These are phyloP conservation scores for Ganoderma resinaceum DNA, from an alignment of 1,284 basidiomycete genomes.

Conservation along the genomic window DNA sequence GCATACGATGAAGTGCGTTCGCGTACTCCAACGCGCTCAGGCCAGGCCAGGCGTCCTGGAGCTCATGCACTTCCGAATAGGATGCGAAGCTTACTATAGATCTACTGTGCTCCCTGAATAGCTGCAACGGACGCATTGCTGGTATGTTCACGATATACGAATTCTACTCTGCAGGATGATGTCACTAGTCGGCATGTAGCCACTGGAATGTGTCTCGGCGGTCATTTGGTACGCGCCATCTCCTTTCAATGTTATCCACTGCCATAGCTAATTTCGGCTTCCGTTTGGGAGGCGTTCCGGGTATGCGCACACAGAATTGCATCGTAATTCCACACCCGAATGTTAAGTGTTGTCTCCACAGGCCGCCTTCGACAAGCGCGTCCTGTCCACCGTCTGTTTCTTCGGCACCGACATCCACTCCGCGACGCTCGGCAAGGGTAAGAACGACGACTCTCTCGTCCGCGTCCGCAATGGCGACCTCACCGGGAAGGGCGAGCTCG, in stretches of 20 bases:
- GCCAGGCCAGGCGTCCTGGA: neutral
- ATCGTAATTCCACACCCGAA: neutral
- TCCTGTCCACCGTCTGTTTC: slow-evolving; percentile 89
- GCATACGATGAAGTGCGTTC: slow-evolving; percentile 82
- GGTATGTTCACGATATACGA: slow-evolving; percentile 50
- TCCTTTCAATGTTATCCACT: neutral
- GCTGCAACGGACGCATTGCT: slow-evolving; percentile 91
- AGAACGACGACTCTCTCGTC: slow-evolving; percentile 79
- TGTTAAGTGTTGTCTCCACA: slow-evolving; percentile 37
- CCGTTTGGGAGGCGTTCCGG: slow-evolving; percentile 56
- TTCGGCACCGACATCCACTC: slow-evolving; percentile 92
- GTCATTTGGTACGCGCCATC: slow-evolving; percentile 69
- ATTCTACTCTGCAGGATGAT: neutral
- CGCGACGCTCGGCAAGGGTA: slow-evolving; percentile 86
- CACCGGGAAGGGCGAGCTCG: slow-evolving; percentile 80
- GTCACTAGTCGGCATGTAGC: slow-evolving; percentile 49
- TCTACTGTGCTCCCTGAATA: slow-evolving; percentile 72
- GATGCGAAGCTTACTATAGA: slow-evolving; percentile 82
- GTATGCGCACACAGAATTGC: slow-evolving; percentile 41
- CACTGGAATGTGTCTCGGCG: slow-evolving; percentile 88
- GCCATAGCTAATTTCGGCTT: neutral
- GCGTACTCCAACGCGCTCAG: neutral
- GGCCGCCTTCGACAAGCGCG: slow-evolving; percentile 86
- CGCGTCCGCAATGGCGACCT: slow-evolving; percentile 80
- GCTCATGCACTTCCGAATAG: slow-evolving; percentile 43